Base-by-base conservation (phyloP, 768 basidiomycete genomes). In the Lepiota brunneoincarnata region DNA sequence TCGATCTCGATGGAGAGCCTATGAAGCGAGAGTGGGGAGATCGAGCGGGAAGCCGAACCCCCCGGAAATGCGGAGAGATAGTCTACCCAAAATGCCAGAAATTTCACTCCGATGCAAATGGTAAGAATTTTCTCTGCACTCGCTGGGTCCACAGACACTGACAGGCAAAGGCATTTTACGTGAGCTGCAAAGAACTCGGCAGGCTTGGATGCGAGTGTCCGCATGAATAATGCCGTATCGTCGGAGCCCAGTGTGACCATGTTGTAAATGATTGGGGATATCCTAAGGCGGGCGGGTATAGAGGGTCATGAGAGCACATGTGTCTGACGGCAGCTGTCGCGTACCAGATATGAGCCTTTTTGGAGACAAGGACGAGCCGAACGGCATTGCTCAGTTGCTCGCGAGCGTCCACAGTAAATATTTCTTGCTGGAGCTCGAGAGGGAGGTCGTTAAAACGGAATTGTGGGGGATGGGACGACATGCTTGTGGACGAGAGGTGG, bases 101-200 rank as follows among this genome's bases (percentile, higher is more conserved):
- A 67, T 31, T 63, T 58, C 40, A 73, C 68, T 15, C 73, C 70
- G 2, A 64, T 71, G 59, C 76, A 77, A 17, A 65, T 63, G 14
- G 58, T 55, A 12, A 76, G 61, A 40, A 76, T 68, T n/a, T 53
- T 60, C 37, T 57, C 60, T 14, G 72, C 69, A 49, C 69, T 56
- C n/a, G 34, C 23, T 26, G 62, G 58, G n/a, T 51, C 48, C 35
- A 73, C 67, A 12, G 67, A 67, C 2, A 67, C 64, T 3, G 73
- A 68, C 51, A 77, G 54, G 56, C 74, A 76, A 6, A 77, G 65
- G 43, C 63, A 64, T 59, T 70, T 74, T 54, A 76, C 75, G 57
- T 69, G 57, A 14, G 53, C 51, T 4, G 67, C 64, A 50, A 76
- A 72, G 62, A 76, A 76, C 15, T 58, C 57, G 17, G 61, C 46